Evolutionary conservation across 2,329 filamentous ascomycete genomes (phyloP), one percentile per base, ranked within the genome.

Genomic region (Fusarium sp.): DNA sequence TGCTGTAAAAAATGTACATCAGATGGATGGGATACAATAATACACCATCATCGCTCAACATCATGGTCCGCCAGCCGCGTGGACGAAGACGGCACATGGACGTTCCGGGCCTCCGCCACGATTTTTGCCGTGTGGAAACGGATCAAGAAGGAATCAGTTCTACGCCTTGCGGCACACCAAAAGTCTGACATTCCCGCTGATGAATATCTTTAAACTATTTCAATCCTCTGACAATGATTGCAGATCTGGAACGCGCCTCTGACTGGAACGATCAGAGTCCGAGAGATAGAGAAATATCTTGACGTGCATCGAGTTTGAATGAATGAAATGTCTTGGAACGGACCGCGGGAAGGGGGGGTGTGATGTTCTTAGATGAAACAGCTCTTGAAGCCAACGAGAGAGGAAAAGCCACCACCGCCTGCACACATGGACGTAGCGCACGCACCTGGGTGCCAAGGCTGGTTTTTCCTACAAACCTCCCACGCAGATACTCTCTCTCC

Each of bases 311-410:
- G 11, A 48, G 24, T 37, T 37, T 18, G 37, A 57, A 29, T 52
- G 24, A 52, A 52, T 31, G 45, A 50, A 52, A 52, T 52, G 48
- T 52, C 48, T 52, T 52, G 48, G 48, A 8, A 52, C 3, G 48
- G 24, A 52, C 29, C 24, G 24, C 56, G 57, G 22, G 68, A 35
- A 33, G 39, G 29, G 33, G 31, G 29, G 41, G 27, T 22, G 52
- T 45, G 50, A 65, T 45, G 62, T 58, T 57, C 62, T 48, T 58
- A 48, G 52, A 65, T 75, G 72, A 75, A 75, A 75, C 72, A 59
- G 71, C 68, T 74, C 29, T 50, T 61, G 52, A 67, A 73, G 61
- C 65, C 62, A 59, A 45, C 39, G 62, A 70, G 67, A 56, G 64
- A 29, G 27, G 5, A 58, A 58, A 66, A 66, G 64, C 54, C 64